Evolutionary conservation across 2,329 filamentous ascomycete species (phyloP).

Genomic region (Cryphonectria radicalis): DNA sequence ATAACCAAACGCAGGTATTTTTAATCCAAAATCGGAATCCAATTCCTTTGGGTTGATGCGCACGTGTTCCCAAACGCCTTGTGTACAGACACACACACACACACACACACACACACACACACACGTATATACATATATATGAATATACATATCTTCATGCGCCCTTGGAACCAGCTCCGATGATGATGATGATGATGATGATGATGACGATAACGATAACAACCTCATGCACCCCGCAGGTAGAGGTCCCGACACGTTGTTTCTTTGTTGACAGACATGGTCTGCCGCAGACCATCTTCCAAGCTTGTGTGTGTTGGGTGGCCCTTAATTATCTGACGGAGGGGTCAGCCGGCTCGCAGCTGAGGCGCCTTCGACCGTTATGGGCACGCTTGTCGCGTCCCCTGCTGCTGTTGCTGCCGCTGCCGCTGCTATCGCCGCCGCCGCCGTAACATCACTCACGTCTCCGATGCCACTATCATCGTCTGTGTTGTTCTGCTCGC

Average conservation of each 20-base stretch:
- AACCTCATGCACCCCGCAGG: neutral
- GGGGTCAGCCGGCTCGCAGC: conserved; percentile 28
- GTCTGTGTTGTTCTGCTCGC: conserved; percentile 25
- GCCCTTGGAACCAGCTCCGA: conserved; percentile 2
- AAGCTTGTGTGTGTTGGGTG: neutral
- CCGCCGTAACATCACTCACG: conserved; percentile 22
- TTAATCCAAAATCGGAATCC: conserved; percentile 2
- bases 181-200: neutral
- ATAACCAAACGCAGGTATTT: conserved; percentile 23
- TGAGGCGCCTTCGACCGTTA: conserved; percentile 12
- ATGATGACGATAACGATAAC: neutral
- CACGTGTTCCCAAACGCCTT: neutral
- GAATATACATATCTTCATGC: neutral
- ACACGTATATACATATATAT: too few relatives aligned
- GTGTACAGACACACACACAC: neutral
- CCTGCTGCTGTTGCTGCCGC: neutral
- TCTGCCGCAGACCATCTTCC: neutral
- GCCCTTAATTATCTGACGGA: conserved; percentile 23
- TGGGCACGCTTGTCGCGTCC: neutral
- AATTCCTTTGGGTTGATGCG: neutral
- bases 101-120: too few relatives aligned
- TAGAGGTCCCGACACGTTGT: neutral
- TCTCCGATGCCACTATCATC: conserved; percentile 30
- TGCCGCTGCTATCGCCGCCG: neutral
- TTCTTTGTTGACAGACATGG: neutral